phyloP scores from a whole-genome alignment of 2,329 filamentous ascomycete genomes.

The Pseudocercospora musae region DNA sequence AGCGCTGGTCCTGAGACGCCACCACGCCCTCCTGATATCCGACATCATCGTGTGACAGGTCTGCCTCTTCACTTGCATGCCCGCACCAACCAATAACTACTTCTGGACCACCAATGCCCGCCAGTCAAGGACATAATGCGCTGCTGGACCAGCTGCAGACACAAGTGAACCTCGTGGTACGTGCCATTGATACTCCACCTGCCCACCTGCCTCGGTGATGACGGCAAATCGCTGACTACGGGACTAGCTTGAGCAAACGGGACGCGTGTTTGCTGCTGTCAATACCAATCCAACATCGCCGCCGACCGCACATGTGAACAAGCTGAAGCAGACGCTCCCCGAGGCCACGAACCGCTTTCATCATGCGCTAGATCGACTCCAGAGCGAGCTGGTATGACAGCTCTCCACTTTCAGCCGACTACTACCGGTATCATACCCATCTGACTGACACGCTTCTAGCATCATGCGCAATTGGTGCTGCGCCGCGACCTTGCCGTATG shows the following conservation, averaged over 20 bases:
- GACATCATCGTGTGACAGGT: background rate
- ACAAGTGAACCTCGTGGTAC: conserved; percentile 48
- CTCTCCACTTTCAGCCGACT: background rate
- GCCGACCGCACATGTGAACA: conserved; percentile 31
- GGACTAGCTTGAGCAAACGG: conserved; percentile 42
- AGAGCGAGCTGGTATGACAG: conserved; percentile 42
- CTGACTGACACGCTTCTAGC: conserved; percentile 21
- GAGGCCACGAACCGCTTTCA: conserved; percentile 45
- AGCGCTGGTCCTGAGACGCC: background rate
- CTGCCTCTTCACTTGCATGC: background rate
- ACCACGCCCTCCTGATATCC: background rate
- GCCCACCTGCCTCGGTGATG: background rate
- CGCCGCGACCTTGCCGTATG: conserved; percentile 35
- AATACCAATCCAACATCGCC: conserved; percentile 27
- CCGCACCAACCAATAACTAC: background rate
- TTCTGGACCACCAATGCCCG: background rate
- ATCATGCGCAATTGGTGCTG: conserved; percentile 34
- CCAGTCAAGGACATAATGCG: conserved; percentile 18
- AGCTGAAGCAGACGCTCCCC: conserved; percentile 40
- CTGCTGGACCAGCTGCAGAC: conserved; percentile 45
- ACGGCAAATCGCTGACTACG: conserved; percentile 5
- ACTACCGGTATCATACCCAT: background rate
- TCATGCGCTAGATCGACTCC: conserved; percentile 51
- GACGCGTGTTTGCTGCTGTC: conserved; percentile 45
- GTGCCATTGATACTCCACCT: conserved; percentile 18